phyloP scores from a whole-genome alignment of 1,284 basidiomycete genomes.

The Cerioporus squamosus region DNA sequence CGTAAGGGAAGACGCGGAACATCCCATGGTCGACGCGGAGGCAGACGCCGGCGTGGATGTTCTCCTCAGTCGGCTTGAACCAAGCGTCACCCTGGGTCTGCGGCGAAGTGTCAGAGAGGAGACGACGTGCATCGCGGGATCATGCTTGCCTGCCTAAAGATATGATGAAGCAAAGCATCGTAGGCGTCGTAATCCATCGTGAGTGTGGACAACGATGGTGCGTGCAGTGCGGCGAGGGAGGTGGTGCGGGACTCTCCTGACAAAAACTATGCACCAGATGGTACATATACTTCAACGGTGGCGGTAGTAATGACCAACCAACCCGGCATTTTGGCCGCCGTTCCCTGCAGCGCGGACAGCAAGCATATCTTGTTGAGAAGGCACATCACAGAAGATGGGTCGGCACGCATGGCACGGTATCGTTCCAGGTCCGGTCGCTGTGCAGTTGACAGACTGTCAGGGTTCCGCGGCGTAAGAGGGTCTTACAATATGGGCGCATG shows the following conservation, averaged over 20 bases:
- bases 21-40: constrained; percentile 62
- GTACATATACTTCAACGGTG: too few species aligned
- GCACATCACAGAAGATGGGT: too few species aligned
- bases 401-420: too few species aligned
- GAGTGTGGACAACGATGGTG: constrained; percentile 8
- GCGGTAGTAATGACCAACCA: too few species aligned
- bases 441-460: too few species aligned
- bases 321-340: too few species aligned
- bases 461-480: too few species aligned
- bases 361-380: too few species aligned
- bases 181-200: constrained; percentile 75
- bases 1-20: constrained; percentile 75
- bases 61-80: constrained; percentile 78
- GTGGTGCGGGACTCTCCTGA: not conserved
- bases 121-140: not conserved
- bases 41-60: constrained; percentile 71
- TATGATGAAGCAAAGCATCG: constrained; percentile 71
- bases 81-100: constrained; percentile 74
- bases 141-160: constrained; percentile 50
- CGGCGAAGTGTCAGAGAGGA: not conserved
- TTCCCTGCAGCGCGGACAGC: too few species aligned
- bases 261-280: too few species aligned
- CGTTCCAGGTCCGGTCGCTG: too few species aligned
- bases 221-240: not conserved
- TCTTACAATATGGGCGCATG: too few species aligned